phyloP scores from a whole-genome alignment of 2,329 filamentous ascomycete species.

The Seiridium cupressi region DNA sequence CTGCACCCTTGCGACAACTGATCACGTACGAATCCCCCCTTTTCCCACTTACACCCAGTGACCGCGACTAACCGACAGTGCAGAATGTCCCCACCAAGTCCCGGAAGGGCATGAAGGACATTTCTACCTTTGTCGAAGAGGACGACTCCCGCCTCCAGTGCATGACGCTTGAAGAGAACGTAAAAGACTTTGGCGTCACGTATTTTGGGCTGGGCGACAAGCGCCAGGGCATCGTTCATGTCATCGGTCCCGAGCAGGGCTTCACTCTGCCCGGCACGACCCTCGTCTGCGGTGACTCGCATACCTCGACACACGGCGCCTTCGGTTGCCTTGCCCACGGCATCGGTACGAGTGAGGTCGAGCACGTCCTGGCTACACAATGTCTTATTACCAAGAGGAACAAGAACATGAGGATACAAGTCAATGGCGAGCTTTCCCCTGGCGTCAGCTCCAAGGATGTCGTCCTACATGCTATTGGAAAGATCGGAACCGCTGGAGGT shows the following conservation, averaged over 20 bases:
- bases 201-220: conserved; percentile 97
- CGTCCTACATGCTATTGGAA: conserved; percentile 86
- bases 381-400: conserved; percentile 91
- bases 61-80: conserved; percentile 15
- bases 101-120: conserved; percentile 90
- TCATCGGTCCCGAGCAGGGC: conserved; percentile 97
- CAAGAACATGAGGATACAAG: conserved; percentile 98
- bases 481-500: conserved; percentile 92
- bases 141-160: conserved; percentile 92
- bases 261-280: conserved; percentile 98
- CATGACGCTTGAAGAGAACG: conserved; percentile 93
- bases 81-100: conserved; percentile 93
- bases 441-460: conserved; percentile 97
- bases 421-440: conserved; percentile 84
- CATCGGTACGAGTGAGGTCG: conserved; percentile 97
- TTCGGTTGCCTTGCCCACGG: conserved; percentile 94
- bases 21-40: conserved; percentile 69
- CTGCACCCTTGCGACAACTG: conserved; percentile 93
- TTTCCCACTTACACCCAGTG: background rate
- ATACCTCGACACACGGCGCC: conserved; percentile 96
- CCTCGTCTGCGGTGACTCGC: conserved; percentile 95
- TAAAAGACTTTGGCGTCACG: conserved; percentile 92
- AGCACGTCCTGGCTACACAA: conserved; percentile 96
- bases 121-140: conserved; percentile 91
- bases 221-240: conserved; percentile 96